Evolutionary conservation across 2,329 filamentous ascomycete genomes (phyloP).

Genomic region (Leptographium procerum): DNA sequence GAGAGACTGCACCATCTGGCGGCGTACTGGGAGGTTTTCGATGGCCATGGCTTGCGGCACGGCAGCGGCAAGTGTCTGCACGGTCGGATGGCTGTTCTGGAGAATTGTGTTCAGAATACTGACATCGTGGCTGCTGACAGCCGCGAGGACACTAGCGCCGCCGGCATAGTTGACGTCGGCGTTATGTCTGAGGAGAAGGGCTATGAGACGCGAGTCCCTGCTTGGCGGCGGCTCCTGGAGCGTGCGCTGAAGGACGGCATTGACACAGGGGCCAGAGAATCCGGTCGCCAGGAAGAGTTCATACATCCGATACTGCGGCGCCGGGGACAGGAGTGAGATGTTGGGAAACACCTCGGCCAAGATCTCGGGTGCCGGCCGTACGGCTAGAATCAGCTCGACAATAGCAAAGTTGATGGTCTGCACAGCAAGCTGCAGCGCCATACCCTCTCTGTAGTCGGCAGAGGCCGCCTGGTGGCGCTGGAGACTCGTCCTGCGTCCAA

Average conservation of each 20-base stretch:
- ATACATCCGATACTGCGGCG: constrained; percentile 35
- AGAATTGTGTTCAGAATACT: constrained; percentile 33
- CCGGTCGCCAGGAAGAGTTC: constrained; percentile 39
- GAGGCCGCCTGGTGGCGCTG: constrained; percentile 39
- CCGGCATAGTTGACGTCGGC: constrained; percentile 44
- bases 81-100: constrained; percentile 30
- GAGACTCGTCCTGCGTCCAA: background rate
- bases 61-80: constrained; percentile 32
- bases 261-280: constrained; percentile 32
- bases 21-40: constrained; percentile 28
- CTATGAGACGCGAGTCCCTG: constrained; percentile 40
- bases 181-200: constrained; percentile 37
- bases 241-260: constrained; percentile 39
- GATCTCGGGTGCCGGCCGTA: constrained; percentile 34
- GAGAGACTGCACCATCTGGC: constrained; percentile 35
- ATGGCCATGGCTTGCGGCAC: constrained; percentile 36
- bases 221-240: constrained; percentile 34
- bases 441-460: constrained; percentile 38
- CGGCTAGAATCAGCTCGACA: constrained; percentile 32
- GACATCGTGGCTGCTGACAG: constrained; percentile 37
- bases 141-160: constrained; percentile 34
- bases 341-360: constrained; percentile 37
- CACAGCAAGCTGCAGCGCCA: constrained; percentile 39
- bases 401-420: constrained; percentile 32
- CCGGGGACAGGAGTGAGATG: constrained; percentile 28